Base-by-base conservation (phyloP, 148 eudicot genomes). In the Polygonum maritimum region DNA sequence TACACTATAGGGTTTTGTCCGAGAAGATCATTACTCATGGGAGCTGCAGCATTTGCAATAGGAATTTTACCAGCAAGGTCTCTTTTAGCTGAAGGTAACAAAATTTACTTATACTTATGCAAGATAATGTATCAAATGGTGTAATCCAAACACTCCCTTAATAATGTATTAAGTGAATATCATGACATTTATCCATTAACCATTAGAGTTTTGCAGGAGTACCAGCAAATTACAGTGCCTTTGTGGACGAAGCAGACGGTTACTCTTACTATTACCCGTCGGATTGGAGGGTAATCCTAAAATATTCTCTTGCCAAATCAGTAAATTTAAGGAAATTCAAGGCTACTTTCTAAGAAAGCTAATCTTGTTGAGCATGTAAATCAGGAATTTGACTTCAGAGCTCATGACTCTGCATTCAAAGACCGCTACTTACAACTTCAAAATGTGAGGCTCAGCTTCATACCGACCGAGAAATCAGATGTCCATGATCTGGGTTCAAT, bases 221-320 rank as follows among this genome's bases (percentile, higher is more conserved):
- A 71, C 92, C 94, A 60, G 63, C 78, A 69, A 87, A 83, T 57
- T 91, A 85, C 69, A 84, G 74, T n/a, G 79, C 75, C 45, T 94
- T 88, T 69, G 88, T 90, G 35, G 98, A 94, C 85, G 79, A 79
- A 86, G 52, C 26, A 78, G 98, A 94, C 83, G 97, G 98, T 19
- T 94, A 94, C 83, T 86, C 97, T 48, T 94, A 94, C 60, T 88
- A 84, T 75, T 91, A 94, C 76, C 98, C 97, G 33, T 88, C 98
- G 78, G 98, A 94, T 79, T 93, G 98, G 98, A 94, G 94, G 88
- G 98, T 94, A 87, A 79, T 75, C n/a, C n/a, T 4, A 16, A 8
- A 13, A 15, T 0, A 2, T n/a, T 22, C 16, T 18, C 35, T 8
- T 44, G 5, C 69, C 41, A 8, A 44, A 18, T 51, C 67, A 4